Base-by-base conservation (phyloP, 192 early-diverging fungal species). In the Coemansia sp. region DNA sequence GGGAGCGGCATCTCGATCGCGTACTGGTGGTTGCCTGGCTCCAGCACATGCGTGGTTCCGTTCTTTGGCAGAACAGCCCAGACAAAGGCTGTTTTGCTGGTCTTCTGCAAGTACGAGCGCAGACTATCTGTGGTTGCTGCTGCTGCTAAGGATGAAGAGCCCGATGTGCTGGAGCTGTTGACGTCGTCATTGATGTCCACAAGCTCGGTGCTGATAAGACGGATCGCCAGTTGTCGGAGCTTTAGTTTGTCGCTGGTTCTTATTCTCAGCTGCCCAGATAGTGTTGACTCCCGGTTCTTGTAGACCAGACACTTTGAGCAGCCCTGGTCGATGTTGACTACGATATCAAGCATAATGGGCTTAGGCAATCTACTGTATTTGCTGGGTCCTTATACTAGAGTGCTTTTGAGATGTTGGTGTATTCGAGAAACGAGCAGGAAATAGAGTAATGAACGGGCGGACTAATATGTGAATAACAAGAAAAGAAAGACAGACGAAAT, bases 1-100 rank as follows among this genome's bases (percentile, higher is more conserved):
- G 76, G 76, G 67, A 78, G 45, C 6, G 66, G 64, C 3, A 76
- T 70, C 16, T 81, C 74, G 43, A 81, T 73, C 42, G 79, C 66
- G 44, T 81, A 81, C 37, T 65, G 60, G 54, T 81, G 79, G 49
- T 70, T 63, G 45, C 79, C 79, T 2, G 65, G 63, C 23, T 50
- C 61, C 32, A 81, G 59, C 21, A 69, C 61, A 42, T 71, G 70
- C 21, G 63, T 43, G 39, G 42, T 45, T n/a, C 52, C n/a, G 43
- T 61, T 38, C 41, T 65, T 64, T 39, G 58, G 65, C 32, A 78
- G 64, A 13, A 78, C 61, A 7, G 63, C 61, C 76, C 76, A 78
- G 19, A 64, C 69, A 57, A 70, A 69, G 6, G 76, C 48, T 0
- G 68, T 54, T 10, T 48, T 59, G 5, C 73, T 70, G 66, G 69